Percentiles rank a stretch among this genome's conserved stretches.
phyloP scores from a whole-genome alignment of 306 rosid species.

The Ormosia emarginata region DNA sequence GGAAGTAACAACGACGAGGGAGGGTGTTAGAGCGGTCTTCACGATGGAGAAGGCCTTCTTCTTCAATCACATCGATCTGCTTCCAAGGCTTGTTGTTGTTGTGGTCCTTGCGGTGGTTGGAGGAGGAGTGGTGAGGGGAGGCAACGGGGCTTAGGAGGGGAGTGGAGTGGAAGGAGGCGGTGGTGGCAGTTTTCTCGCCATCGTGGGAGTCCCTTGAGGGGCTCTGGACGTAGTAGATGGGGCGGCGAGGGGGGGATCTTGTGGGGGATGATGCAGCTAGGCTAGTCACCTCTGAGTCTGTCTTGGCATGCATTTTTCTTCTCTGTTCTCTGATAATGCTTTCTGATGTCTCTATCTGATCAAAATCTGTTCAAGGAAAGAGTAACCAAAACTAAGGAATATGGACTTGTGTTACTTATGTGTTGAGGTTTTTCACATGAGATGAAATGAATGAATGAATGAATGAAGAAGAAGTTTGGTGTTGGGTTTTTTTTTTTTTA shows the following conservation, averaged over 20 bases:
- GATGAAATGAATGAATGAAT: no score
- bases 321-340: no score
- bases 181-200: conserved; percentile 83
- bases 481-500: no score
- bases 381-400: no score
- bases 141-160: conserved; percentile 78
- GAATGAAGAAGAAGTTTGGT: no score
- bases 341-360: no score
- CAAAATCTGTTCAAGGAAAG: no score
- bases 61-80: conserved; percentile 75
- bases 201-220: conserved; percentile 97
- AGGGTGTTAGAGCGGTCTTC: conserved; percentile 44
- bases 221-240: conserved; percentile 83
- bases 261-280: conserved; percentile 71
- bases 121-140: conserved; percentile 85
- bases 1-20: conserved; percentile 80
- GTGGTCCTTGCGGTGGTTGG: conserved; percentile 24
- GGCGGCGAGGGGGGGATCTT: conserved; percentile 91
- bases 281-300: conserved; percentile 95
- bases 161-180: conserved; percentile 87
- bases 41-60: conserved; percentile 71
- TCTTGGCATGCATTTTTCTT: conserved; percentile 78
- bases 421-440: no score
- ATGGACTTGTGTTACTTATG: no score
- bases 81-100: conserved; percentile 60